Base-by-base conservation (phyloP, 2,329 filamentous ascomycete species). In the Conoideocrella luteorostrata region DNA sequence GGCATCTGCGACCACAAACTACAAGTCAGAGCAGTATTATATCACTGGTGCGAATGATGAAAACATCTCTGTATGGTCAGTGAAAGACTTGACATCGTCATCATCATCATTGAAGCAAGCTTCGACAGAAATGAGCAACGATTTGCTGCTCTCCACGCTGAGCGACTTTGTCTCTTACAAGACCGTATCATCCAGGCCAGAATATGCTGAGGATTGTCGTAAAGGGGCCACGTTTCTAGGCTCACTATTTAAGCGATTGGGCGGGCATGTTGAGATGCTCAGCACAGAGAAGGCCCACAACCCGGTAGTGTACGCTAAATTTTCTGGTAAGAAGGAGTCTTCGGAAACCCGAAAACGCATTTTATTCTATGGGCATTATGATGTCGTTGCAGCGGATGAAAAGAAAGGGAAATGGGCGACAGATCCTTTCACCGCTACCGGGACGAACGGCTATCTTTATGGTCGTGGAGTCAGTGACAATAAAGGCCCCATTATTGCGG, bases 401-500 rank as follows among this genome's bases (percentile, higher is more conserved):
- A 86, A 86, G 50, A 81, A 84, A 45, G 78, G 79, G 29, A 91
- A 88, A 52, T 98, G 93, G 93, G 75, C 79, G 30, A 82, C 81
- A 2, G 87, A 97, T 50, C 94, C 93, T 0, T 98, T 97, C 60
- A 75, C 83, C n/a, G 75, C 97, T 57, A 84, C 84, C 40, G 93
- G 93, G 4, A 80, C 88, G 44, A 90, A 95, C 55, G 91, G 93
- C 0, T 97, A 91, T 60, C 71, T 97, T 2, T 97, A 98, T 52
- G 93, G 93, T 3, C 86, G 93, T 55, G 93, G 93, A n/a, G 87
- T 94, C 12, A 94, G 89, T 38, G 93, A 98, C 63, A 97, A 98
- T 68, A 98, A 98, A 63, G 93, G 94, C 0, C 93, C 93, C 0
- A 88, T 96, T 47, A 80, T 98, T 57, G 91, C 94, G 2, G 93